Conservation (phyloP, 139 green algal genomes). For the Micractinium sp. region DNA sequence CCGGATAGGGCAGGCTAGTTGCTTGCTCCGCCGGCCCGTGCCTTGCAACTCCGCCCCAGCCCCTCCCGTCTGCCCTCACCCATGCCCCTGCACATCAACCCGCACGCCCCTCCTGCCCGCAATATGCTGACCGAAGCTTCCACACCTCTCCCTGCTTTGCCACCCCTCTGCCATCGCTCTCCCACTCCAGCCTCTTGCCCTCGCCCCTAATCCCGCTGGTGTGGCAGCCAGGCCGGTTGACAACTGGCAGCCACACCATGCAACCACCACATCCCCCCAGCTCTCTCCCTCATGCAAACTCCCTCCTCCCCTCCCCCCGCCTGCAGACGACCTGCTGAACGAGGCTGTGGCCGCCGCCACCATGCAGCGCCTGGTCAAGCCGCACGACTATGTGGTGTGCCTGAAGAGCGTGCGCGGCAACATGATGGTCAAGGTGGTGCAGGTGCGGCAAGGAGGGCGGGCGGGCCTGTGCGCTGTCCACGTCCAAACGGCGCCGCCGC, state of each 20-base stretch:
- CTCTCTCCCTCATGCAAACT: neutral
- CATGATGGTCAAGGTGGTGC: constrained; percentile 65
- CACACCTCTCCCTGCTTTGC: neutral
- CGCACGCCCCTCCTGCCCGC: neutral
- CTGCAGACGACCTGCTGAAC: constrained; percentile 28
- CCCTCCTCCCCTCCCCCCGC: neutral
- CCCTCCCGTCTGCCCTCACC: neutral
- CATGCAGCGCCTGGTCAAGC: constrained; percentile 46
- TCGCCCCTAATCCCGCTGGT: too few species aligned
- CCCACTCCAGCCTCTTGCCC: neutral
- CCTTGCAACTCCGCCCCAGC: neutral
- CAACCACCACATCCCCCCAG: too few species aligned
- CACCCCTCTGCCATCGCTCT: neutral
- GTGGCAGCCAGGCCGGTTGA: too few species aligned
- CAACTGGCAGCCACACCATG: too few species aligned
- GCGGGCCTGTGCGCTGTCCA: neutral
- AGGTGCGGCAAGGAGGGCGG: neutral
- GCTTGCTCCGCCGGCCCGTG: neutral
- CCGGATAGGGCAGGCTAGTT: neutral
- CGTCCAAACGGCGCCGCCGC: neutral
- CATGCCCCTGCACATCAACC: neutral
- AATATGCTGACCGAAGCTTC: neutral
- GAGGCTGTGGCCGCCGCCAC: constrained; percentile 6
- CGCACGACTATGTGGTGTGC: constrained; percentile 78
- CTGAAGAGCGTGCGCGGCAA: constrained; percentile 61